Percentiles rank a stretch among this genome's conserved stretches.
Conservation (phyloP, 78 protist genomes). For the Guillardia theta region DNA sequence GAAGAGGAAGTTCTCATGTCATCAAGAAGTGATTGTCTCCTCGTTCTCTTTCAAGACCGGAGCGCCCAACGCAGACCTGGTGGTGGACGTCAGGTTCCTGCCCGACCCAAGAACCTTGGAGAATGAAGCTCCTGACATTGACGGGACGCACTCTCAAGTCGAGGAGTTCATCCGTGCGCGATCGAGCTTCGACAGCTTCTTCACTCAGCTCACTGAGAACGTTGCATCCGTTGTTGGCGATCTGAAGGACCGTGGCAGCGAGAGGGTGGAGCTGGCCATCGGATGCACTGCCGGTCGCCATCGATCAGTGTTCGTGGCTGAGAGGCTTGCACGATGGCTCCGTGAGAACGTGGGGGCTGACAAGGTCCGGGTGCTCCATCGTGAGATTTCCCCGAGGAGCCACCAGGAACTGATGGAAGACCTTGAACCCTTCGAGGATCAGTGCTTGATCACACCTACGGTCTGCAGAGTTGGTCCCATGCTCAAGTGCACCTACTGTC, state of each 20-base stretch:
- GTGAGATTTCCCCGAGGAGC: too few species aligned
- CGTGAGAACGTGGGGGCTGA: too few species aligned
- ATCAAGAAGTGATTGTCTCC: neutral
- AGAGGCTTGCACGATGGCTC: neutral
- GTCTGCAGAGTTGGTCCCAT: neutral
- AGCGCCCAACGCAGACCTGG: neutral
- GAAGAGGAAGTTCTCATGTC: too few species aligned
- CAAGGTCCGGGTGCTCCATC: too few species aligned
- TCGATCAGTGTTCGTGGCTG: neutral
- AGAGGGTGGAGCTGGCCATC: neutral
- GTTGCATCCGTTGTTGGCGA: neutral
- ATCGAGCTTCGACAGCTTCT: neutral
- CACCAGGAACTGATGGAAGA: too few species aligned
- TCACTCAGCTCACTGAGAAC: neutral
- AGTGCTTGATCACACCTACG: too few species aligned
- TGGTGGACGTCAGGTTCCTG: neutral
- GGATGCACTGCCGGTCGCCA: slow-evolving; percentile 6
- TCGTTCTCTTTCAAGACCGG: slow-evolving; percentile 11
- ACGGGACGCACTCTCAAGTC: neutral
- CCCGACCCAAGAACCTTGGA: neutral
- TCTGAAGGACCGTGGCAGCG: neutral
- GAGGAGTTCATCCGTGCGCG: neutral
- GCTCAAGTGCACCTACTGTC: neutral
- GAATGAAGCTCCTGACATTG: neutral
- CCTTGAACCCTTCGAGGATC: too few species aligned